A percentile compares a stretch with the other conserved stretches of the same genome.
phyloP scores from a whole-genome alignment of 2,329 filamentous ascomycete genomes.

The Aspergillus sp. region DNA sequence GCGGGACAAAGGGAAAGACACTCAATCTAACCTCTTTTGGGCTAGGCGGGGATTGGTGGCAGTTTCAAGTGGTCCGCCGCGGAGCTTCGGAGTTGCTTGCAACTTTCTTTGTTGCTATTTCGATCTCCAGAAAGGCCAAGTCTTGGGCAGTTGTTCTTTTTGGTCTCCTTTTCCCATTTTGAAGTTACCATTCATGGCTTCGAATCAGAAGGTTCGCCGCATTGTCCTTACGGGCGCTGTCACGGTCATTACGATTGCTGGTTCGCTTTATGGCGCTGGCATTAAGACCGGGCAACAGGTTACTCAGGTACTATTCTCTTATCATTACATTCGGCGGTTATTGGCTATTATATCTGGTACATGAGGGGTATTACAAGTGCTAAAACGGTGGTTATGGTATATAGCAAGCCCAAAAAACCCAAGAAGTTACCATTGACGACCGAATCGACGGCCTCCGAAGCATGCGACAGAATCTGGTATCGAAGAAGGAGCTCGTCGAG shows the following conservation, averaged over 20 bases:
- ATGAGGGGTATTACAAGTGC: neutral
- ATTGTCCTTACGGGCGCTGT: conserved; percentile 58
- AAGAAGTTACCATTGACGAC: conserved; percentile 55
- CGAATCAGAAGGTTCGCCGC: conserved; percentile 46
- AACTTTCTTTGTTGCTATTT: too few species aligned
- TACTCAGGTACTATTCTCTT: conserved; percentile 47
- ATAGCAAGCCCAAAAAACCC: conserved; percentile 49
- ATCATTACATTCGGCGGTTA: too few species aligned
- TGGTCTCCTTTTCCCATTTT: neutral
- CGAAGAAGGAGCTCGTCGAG: conserved; percentile 57
- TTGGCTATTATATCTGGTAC: too few species aligned
- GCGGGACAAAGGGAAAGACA: neutral
- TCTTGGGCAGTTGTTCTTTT: too few species aligned
- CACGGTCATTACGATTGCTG: conserved; percentile 58
- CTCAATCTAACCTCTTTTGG: neutral
- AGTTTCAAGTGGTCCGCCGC: neutral
- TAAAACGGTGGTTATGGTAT: neutral
- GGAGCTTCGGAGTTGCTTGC: neutral
- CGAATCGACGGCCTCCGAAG: conserved; percentile 57
- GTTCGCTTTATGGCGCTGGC: conserved; percentile 61
- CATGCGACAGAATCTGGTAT: conserved; percentile 51
- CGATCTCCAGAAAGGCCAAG: too few species aligned
- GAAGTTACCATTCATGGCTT: conserved; percentile 22
- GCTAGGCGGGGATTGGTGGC: neutral
- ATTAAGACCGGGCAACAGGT: conserved; percentile 57